phyloP scores from a whole-genome alignment of 2,329 filamentous ascomycete genomes.

The Biscogniauxia sp. region DNA sequence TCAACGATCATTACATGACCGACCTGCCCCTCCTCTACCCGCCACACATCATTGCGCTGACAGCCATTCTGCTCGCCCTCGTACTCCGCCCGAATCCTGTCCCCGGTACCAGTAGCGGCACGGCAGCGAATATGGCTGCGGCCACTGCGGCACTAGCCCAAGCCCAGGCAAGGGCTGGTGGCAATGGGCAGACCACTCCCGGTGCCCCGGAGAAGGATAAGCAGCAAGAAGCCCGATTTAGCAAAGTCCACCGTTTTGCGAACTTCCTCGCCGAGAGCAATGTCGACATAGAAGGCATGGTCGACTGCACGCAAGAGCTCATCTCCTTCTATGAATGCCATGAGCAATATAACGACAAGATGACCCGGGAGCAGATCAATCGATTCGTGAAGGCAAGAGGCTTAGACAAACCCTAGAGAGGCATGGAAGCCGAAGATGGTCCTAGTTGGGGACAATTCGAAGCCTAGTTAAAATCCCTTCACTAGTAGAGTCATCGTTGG shows the following conservation, averaged over 20 bases:
- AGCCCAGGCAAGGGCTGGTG: slow-evolving; percentile 35
- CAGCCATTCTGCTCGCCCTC: slow-evolving; percentile 79
- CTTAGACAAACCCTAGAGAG: slow-evolving; percentile 44
- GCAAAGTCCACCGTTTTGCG: slow-evolving; percentile 64
- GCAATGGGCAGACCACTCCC: slow-evolving; percentile 25
- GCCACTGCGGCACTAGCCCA: slow-evolving; percentile 50
- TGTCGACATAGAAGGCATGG: slow-evolving; percentile 78
- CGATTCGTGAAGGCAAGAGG: slow-evolving; percentile 58
- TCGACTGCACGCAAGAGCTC: slow-evolving; percentile 88
- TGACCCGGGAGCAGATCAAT: slow-evolving; percentile 56
- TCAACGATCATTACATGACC: slow-evolving; percentile 92
- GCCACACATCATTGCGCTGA: slow-evolving; percentile 86
- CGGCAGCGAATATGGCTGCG: slow-evolving; percentile 46
- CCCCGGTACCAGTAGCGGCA: slow-evolving; percentile 21
- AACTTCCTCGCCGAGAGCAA: slow-evolving; percentile 84
- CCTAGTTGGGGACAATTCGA: neutral
- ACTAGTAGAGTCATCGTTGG: neutral
- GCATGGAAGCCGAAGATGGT: neutral
- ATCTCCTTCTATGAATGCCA: slow-evolving; percentile 80
- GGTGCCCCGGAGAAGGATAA: slow-evolving; percentile 42
- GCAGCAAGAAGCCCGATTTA: slow-evolving; percentile 54
- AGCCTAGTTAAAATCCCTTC: too few species aligned
- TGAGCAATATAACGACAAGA: slow-evolving; percentile 60
- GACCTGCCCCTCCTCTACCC: slow-evolving; percentile 83
- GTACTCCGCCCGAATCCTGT: slow-evolving; percentile 63